Conservation (phyloP, 1,284 basidiomycete genomes). For the Sanghuangporus sanghuang region DNA sequence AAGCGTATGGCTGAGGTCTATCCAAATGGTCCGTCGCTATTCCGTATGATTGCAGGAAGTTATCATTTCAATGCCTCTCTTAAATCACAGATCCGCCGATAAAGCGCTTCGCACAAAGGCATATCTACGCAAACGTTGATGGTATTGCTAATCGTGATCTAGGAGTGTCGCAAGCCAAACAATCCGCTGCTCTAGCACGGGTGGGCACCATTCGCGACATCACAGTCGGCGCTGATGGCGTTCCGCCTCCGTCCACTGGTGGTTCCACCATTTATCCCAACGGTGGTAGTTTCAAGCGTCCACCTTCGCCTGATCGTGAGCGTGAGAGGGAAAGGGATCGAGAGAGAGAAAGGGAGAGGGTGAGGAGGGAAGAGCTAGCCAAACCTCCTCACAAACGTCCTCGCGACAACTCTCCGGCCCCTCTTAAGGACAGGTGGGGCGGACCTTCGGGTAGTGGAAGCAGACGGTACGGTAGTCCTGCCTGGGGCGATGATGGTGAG, state of each 20-base stretch:
- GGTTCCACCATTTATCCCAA: constrained; percentile 20
- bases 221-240: background rate
- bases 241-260: constrained; percentile 18
- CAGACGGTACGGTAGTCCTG: constrained; percentile 40
- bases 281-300: constrained; percentile 34
- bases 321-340: background rate
- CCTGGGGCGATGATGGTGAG: constrained; percentile 29
- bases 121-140: constrained; percentile 85
- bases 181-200: constrained; percentile 34
- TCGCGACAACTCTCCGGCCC: constrained; percentile 43
- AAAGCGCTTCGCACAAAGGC: constrained; percentile 87
- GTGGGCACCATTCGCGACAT: constrained; percentile 42
- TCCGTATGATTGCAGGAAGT: background rate
- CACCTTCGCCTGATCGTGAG: constrained; percentile 42
- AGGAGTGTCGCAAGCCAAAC: constrained; percentile 45
- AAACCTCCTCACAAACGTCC: constrained; percentile 44
- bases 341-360: constrained; percentile 18
- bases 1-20: constrained; percentile 85
- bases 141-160: constrained; percentile 87
- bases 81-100: constrained; percentile 69
- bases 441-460: constrained; percentile 37
- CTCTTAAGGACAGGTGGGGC: constrained; percentile 41
- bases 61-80: background rate
- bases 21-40: constrained; percentile 57
- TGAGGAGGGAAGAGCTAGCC: constrained; percentile 34